Evolutionary conservation across 257 asterid species (phyloP).

Genomic region (Fraxinus quadrangulata): DNA sequence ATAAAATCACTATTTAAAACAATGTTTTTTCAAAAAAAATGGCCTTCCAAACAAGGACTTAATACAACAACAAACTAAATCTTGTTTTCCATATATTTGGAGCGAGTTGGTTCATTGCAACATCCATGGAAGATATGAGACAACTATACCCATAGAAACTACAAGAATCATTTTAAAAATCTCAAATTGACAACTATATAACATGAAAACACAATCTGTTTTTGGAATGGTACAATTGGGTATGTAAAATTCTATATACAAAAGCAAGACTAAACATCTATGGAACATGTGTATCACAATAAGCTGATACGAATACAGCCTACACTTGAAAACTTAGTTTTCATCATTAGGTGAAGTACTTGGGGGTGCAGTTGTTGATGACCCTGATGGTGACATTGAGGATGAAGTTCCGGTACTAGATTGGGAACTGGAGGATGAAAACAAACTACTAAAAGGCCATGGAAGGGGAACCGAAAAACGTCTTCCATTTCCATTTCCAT

Average conservation of each 20-base stretch:
- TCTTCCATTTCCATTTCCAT: conserved; percentile 49
- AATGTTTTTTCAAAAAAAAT: no score
- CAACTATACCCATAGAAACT: not conserved
- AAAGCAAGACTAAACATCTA: conserved; percentile 19
- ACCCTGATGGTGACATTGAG: conserved; percentile 26
- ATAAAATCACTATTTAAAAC: no score
- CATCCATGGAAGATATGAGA: no score
- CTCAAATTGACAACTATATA: not conserved
- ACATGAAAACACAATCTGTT: not conserved
- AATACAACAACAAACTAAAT: not conserved
- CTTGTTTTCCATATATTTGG: not conserved
- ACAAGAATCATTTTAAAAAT: not conserved
- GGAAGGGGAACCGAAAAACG: conserved; percentile 64
- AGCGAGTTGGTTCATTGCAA: not conserved
- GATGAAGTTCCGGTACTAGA: conserved; percentile 41
- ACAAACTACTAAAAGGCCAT: conserved; percentile 75
- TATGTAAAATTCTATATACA: conserved; percentile 23
- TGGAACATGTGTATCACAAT: conserved; percentile 5
- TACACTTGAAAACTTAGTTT: conserved; percentile 26
- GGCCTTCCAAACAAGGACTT: not conserved
- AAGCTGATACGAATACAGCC: conserved; percentile 17
- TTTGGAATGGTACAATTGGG: not conserved
- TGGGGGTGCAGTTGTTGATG: conserved; percentile 36
- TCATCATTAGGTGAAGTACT: conserved; percentile 41
- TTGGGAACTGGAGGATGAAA: conserved; percentile 48